Evolutionary conservation across 208 protist species (phyloP).

Genomic region (Acanthamoeba culbertsoni): DNA sequence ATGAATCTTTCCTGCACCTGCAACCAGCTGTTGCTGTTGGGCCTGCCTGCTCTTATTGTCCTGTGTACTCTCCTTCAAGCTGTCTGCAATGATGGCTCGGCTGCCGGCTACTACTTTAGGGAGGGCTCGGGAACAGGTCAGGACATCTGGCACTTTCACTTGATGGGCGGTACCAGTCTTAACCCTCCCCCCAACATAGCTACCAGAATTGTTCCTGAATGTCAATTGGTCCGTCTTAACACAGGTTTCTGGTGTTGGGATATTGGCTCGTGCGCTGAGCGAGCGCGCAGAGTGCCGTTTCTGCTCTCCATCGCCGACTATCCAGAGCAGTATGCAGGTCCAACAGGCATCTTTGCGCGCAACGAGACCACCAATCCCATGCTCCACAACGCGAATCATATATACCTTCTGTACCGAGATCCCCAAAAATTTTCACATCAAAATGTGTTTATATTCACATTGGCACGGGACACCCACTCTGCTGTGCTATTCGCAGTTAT

Average conservation of each 20-base stretch:
- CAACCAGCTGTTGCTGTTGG: not conserved
- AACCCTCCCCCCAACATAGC: not conserved
- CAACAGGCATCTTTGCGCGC: not conserved
- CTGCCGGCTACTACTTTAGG: not conserved
- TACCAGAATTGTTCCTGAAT: not conserved
- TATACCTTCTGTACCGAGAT: not conserved
- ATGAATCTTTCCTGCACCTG: not conserved
- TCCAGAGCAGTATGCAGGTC: not conserved
- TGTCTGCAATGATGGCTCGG: not conserved
- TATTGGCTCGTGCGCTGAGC: not conserved
- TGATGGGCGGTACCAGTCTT: not conserved
- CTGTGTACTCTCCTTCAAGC: not conserved
- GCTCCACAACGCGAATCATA: constrained; percentile 3
- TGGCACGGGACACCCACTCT: too few relatives aligned
- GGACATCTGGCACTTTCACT: not conserved
- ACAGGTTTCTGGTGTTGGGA: constrained; percentile 34
- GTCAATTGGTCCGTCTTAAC: not conserved
- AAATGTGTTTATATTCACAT: not conserved
- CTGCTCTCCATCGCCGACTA: not conserved
- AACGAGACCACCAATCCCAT: not conserved
- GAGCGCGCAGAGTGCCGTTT: not conserved
- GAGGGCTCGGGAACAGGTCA: not conserved
- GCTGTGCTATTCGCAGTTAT: not conserved
- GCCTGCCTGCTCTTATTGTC: not conserved
- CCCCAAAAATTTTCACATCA: not conserved